These are phyloP conservation scores for Sphaerostilbella broomeana DNA, from an alignment of 2,329 filamentous ascomycete genomes.

Conservation along the genomic window DNA sequence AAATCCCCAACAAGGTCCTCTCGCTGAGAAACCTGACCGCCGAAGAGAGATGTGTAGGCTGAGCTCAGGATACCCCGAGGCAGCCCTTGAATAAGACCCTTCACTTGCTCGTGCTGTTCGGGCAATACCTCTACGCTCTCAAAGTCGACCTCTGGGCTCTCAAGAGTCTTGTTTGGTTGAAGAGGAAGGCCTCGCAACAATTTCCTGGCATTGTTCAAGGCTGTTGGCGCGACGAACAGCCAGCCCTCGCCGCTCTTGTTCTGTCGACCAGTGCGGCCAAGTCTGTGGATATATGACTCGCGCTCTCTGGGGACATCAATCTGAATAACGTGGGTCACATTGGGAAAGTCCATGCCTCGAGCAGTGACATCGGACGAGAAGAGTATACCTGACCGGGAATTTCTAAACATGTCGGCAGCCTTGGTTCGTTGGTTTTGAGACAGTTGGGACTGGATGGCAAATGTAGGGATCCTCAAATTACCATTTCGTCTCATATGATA, in stretches of 20 bases:
- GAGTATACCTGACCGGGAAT: slow-evolving; percentile 54
- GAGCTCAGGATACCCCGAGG: slow-evolving; percentile 27
- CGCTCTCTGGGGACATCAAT: slow-evolving; percentile 56
- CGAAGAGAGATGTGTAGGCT: slow-evolving; percentile 53
- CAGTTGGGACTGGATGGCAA: slow-evolving; percentile 74
- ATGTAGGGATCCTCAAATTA: slow-evolving; percentile 29
- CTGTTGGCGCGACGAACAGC: slow-evolving; percentile 54
- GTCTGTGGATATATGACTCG: slow-evolving; percentile 69
- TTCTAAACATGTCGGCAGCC: slow-evolving; percentile 66
- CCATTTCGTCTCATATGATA: slow-evolving; percentile 35
- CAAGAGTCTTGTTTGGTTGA: slow-evolving; percentile 45
- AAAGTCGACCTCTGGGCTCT: slow-evolving; percentile 46
- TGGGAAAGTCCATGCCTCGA: slow-evolving; percentile 76
- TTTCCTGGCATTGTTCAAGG: slow-evolving; percentile 41
- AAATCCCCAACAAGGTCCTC: slow-evolving; percentile 40
- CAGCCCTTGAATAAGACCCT: slow-evolving; percentile 36
- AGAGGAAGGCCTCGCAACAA: slow-evolving; percentile 56
- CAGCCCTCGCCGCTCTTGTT: slow-evolving; percentile 67
- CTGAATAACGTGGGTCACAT: slow-evolving; percentile 75
- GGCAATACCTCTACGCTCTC: slow-evolving; percentile 42
- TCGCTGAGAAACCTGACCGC: slow-evolving; percentile 37
- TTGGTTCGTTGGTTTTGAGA: slow-evolving; percentile 62
- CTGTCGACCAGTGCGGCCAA: slow-evolving; percentile 71
- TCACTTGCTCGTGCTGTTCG: slow-evolving; percentile 37
- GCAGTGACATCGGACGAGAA: slow-evolving; percentile 77